phyloP scores from a whole-genome alignment of 108 stramenopile genomes.

The Fragilaria crotonensis region DNA sequence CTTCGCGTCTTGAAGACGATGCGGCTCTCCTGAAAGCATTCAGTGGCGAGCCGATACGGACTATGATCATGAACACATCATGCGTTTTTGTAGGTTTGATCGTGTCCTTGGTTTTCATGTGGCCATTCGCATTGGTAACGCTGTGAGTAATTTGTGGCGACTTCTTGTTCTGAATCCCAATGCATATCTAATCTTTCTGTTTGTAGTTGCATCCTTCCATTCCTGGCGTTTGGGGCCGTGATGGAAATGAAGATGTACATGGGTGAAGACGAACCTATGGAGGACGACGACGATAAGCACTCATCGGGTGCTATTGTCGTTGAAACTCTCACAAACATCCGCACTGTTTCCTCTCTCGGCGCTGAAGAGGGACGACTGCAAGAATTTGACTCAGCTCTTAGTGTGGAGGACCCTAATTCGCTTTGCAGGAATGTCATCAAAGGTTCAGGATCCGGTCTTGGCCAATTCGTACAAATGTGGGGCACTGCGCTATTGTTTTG shows the following conservation, averaged over 20 bases:
- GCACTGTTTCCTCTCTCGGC: conserved; percentile 53
- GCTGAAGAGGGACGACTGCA: conserved; percentile 26
- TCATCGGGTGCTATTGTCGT: too few relatives aligned
- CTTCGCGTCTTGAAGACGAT: conserved; percentile 57
- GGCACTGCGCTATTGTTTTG: conserved; percentile 50
- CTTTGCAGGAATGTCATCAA: conserved; percentile 19
- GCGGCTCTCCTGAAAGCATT: conserved; percentile 51
- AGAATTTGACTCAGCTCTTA: conserved; percentile 25
- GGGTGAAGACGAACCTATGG: conserved; percentile 33
- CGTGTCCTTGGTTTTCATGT: conserved; percentile 57
- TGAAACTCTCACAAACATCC: conserved; percentile 50
- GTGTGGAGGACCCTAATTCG: conserved; percentile 20
- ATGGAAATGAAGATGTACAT: conserved; percentile 34
- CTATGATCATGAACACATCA: too few relatives aligned
- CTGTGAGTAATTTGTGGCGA: conserved; percentile 37
- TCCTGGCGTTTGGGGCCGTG: too few relatives aligned
- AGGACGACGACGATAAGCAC: conserved; percentile 28
- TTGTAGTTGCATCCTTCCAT: too few relatives aligned
- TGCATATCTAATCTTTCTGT: too few relatives aligned
- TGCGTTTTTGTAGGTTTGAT: conserved; percentile 50
- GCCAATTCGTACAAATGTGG: conserved; percentile 48
- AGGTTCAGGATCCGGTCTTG: conserved; percentile 25
- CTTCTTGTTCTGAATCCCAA: too few relatives aligned
- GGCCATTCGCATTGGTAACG: conserved; percentile 40
- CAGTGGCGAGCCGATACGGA: conserved; percentile 58